Percentiles rank a stretch among this genome's conserved stretches.
These are phyloP conservation scores for Cornus kousa DNA, from an alignment of 148 eudicot genomes.

Conservation along the genomic window DNA sequence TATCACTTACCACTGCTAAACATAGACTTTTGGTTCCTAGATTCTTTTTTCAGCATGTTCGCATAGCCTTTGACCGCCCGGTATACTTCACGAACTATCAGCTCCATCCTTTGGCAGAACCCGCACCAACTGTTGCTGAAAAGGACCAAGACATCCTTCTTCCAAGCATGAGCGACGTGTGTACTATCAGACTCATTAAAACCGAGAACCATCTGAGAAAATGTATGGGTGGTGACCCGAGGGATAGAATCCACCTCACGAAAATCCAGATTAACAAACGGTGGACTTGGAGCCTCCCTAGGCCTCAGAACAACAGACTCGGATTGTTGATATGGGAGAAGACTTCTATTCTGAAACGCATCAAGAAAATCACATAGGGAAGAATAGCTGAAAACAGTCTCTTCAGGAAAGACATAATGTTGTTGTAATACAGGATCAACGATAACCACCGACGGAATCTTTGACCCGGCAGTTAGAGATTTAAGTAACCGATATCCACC, in stretches of 20 bases:
- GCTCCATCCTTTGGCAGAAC: conserved; percentile 88
- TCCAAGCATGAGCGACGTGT: conserved; percentile 38
- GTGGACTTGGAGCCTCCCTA: conserved; percentile 54
- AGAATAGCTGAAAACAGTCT: conserved; percentile 35
- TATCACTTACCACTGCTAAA: conserved; percentile 40
- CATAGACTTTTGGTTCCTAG: conserved; percentile 30
- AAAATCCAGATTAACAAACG: conserved; percentile 87
- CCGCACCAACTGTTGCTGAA: conserved; percentile 90
- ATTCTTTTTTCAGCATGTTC: conserved; percentile 33
- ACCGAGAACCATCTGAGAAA: conserved; percentile 71
- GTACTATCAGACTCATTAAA: conserved; percentile 36
- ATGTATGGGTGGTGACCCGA: conserved; percentile 47
- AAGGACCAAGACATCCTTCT: conserved; percentile 74
- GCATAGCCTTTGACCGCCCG: conserved; percentile 57
- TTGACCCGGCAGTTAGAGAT: conserved; percentile 52
- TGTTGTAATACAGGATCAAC: conserved; percentile 67
- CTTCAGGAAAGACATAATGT: conserved; percentile 64
- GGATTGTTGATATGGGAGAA: conserved; percentile 62
- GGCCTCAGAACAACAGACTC: conserved; percentile 35
- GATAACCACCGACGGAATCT: conserved; percentile 67
- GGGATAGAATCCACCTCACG: conserved; percentile 72
- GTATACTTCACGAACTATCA: conserved; percentile 82
- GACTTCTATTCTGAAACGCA: conserved; percentile 64
- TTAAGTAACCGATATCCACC: conserved; percentile 61
- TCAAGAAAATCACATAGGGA: conserved; percentile 51